Evolutionary conservation across 495 filamentous ascomycete species (phyloP).

Genomic region (Penicillium silybi): DNA sequence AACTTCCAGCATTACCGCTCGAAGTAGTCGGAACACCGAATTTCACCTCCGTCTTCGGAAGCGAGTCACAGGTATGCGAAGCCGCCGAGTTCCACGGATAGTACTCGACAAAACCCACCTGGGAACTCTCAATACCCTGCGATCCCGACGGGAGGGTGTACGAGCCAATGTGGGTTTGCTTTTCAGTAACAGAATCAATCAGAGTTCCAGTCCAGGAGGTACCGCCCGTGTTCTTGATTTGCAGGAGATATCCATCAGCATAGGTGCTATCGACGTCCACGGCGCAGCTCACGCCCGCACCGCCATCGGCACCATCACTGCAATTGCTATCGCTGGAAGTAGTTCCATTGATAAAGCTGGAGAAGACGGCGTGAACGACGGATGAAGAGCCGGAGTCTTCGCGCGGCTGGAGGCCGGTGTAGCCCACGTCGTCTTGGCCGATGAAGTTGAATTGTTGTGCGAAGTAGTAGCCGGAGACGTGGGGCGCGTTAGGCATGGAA

Average conservation of each 20-base stretch:
- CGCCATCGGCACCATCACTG: conserved; percentile 26
- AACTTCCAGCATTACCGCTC: conserved; percentile 3
- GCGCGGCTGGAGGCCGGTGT: conserved; percentile 28
- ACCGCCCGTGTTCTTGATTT: conserved; percentile 20
- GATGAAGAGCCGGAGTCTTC: conserved; percentile 4
- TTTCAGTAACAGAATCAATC: conserved; percentile 17
- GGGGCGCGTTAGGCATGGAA: conserved; percentile 20
- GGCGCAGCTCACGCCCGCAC: conserved; percentile 24
- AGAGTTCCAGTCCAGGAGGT: conserved; percentile 27
- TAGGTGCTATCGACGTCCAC: conserved; percentile 19
- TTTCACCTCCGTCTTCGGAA: conserved; percentile 18
- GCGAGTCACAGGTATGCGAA: conserved; percentile 14
- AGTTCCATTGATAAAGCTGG: conserved; percentile 25
- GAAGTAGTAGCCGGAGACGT: conserved; percentile 24
- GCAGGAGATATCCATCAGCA: conserved; percentile 13
- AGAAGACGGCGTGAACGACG: conserved; percentile 28
- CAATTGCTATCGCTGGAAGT: conserved; percentile 20
- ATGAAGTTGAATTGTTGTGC: conserved; percentile 28
- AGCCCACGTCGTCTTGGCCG: conserved; percentile 18
- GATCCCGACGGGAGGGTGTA: conserved; percentile 20
- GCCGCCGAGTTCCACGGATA: conserved; percentile 20
- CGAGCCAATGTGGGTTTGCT: conserved; percentile 19
- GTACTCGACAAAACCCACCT: conserved; percentile 29
- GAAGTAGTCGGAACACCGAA: conserved; percentile 18
- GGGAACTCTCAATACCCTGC: conserved; percentile 14